Evolutionary conservation across 371 early-diverging fungal genomes (phyloP), one percentile per base, ranked within the genome.

Genomic region (Actinomucor elegans): DNA sequence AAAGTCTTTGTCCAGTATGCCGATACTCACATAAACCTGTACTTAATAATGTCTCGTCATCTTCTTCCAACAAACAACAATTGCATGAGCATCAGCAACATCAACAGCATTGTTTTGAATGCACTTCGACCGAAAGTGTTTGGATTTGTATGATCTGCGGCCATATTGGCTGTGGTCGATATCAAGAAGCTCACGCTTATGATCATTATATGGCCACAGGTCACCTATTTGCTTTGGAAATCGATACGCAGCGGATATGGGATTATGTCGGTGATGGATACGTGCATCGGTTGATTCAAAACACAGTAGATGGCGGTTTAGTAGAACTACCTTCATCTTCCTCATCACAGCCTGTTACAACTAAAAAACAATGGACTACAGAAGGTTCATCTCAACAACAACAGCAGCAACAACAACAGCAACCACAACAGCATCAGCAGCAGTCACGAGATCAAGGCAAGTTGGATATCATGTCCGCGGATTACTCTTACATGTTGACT

Each of bases 61-160:
- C 36, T 11, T 44, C 52, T 5, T 55, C 55, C 10, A 52, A 21
- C 35, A 41, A 40, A n/a, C 21, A 26, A 7, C 6, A 11, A 4
- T 26, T n/a, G 2, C 10, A 24, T 34, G 29, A 33, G 17, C 48
- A 57, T 14, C 41, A 51, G 45, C 38, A 67, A 15, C 64, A 67
- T 26, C 61, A 61, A 17, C 86, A 83, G 41, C 80, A 76, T 45
- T 97, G 97, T 59, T 55, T 67, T 4, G 68, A 71, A 1, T 96
- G 97, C 61, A 77, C 80, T 14, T 66, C 85, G 4, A 75, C 63
- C 0, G 79, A 81, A 31, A 83, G 88, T 46, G 69, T 96, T 12
- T 97, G 98, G 98, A 90, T 94, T 23, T 97, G 98, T 63, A 72
- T 97, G 47, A 82, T 97, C n/a, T 97, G 98, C 68, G 97, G 94